Conservation (phyloP, 306 rosid genomes). For the Canavalia ensiformis region DNA sequence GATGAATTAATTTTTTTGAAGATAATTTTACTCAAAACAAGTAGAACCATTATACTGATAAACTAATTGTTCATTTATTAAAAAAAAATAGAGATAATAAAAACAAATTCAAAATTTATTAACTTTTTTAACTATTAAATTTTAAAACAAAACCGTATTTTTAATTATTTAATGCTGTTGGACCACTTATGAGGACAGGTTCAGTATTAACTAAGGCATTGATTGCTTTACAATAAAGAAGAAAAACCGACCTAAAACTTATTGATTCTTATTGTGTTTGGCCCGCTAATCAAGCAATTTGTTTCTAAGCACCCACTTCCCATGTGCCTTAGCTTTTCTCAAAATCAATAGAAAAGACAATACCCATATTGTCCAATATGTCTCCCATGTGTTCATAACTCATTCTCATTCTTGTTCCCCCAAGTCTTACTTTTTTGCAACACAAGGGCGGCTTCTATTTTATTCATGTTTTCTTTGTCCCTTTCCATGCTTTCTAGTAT, state of each 20-base stretch:
- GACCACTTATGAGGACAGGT: neutral
- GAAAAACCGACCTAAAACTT: constrained; percentile 45
- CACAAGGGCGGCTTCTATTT: constrained; percentile 57
- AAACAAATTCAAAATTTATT: too few species aligned
- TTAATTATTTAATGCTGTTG: neutral
- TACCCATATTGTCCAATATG: constrained; percentile 50
- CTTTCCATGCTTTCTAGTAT: constrained; percentile 7
- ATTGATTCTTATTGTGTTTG: constrained; percentile 44
- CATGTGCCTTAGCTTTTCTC: constrained; percentile 75
- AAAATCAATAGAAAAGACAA: constrained; percentile 53
- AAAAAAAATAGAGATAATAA: too few species aligned
- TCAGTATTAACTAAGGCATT: neutral
- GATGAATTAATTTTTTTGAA: too few species aligned
- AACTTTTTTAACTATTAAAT: too few species aligned
- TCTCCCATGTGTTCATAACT: constrained; percentile 49
- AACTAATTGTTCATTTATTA: too few species aligned
- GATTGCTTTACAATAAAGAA: constrained; percentile 25
- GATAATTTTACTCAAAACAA: too few species aligned
- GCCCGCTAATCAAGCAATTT: constrained; percentile 81
- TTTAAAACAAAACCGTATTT: too few species aligned
- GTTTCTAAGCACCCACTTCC: constrained; percentile 61
- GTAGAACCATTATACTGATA: too few species aligned
- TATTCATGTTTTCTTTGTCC: constrained; percentile 45
- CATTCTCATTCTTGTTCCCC: constrained; percentile 46
- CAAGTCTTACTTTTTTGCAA: constrained; percentile 42